Evolutionary conservation across 2,329 filamentous ascomycete species (phyloP).

Genomic region (Waltergamsia citrina): DNA sequence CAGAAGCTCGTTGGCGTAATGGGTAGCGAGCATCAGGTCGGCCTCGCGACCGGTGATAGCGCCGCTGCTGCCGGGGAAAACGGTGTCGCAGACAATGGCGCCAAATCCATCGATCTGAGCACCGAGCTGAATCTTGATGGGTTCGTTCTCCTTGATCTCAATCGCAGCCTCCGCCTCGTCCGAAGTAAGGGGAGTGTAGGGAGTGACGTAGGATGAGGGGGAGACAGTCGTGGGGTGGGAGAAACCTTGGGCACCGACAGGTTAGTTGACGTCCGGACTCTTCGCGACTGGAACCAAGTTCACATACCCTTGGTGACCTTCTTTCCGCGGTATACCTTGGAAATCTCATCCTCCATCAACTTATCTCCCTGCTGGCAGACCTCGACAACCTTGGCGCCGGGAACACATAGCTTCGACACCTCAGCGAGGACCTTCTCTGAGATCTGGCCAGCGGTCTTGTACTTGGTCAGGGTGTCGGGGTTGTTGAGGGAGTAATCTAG

Average conservation of each 20-base stretch:
- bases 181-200: slow-evolving; percentile 85
- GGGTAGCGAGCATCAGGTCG: slow-evolving; percentile 79
- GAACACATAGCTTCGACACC: slow-evolving; percentile 64
- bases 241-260: slow-evolving; percentile 50
- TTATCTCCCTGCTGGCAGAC: slow-evolving; percentile 95
- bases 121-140: slow-evolving; percentile 97
- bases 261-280: slow-evolving; percentile 7
- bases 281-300: neutral
- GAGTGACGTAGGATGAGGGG: slow-evolving; percentile 87
- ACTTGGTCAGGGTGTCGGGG: slow-evolving; percentile 95
- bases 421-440: slow-evolving; percentile 91
- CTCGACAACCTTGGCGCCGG: slow-evolving; percentile 85
- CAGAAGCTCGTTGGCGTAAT: slow-evolving; percentile 94
- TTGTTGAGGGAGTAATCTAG: slow-evolving; percentile 84
- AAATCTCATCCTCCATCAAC: slow-evolving; percentile 84
- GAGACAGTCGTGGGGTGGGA: slow-evolving; percentile 93
- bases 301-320: slow-evolving; percentile 80
- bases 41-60: slow-evolving; percentile 68
- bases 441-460: slow-evolving; percentile 93
- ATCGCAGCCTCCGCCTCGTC: slow-evolving; percentile 76
- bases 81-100: slow-evolving; percentile 89
- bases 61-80: slow-evolving; percentile 60
- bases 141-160: slow-evolving; percentile 74
- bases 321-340: slow-evolving; percentile 97
- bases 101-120: slow-evolving; percentile 97